A percentile compares a stretch with the other conserved stretches of the same genome.
phyloP scores from a whole-genome alignment of 2,329 filamentous ascomycete genomes.

The Ceratocystis variospora region DNA sequence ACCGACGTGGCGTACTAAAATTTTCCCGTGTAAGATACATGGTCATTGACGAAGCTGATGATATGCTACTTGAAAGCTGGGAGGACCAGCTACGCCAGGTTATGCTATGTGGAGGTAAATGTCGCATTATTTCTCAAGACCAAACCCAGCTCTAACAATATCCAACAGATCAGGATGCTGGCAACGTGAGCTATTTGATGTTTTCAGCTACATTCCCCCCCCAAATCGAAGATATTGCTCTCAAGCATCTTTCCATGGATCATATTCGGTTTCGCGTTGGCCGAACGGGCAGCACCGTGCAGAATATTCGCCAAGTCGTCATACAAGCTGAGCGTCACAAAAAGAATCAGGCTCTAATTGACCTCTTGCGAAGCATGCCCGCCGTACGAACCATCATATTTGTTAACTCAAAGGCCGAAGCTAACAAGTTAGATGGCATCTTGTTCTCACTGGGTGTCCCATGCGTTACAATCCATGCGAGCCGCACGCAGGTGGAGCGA shows the following conservation, averaged over 20 bases:
- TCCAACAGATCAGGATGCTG: slow-evolving; percentile 56
- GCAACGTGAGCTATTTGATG: slow-evolving; percentile 56
- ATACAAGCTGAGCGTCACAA: slow-evolving; percentile 48
- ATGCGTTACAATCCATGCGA: slow-evolving; percentile 74
- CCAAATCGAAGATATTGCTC: slow-evolving; percentile 59
- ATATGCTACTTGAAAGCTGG: slow-evolving; percentile 75
- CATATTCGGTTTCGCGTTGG: slow-evolving; percentile 76
- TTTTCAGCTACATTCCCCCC: slow-evolving; percentile 94
- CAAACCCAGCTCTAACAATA: neutral
- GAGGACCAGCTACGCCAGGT: slow-evolving; percentile 60
- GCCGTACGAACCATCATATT: slow-evolving; percentile 79
- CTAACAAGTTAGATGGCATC: slow-evolving; percentile 77
- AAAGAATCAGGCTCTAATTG: slow-evolving; percentile 59
- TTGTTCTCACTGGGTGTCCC: slow-evolving; percentile 69
- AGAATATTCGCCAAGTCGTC: slow-evolving; percentile 69
- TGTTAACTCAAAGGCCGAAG: slow-evolving; percentile 64
- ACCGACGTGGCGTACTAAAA: slow-evolving; percentile 52
- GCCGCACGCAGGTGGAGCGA: slow-evolving; percentile 78
- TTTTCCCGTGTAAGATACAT: slow-evolving; percentile 64
- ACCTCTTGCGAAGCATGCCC: slow-evolving; percentile 55
- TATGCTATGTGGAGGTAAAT: slow-evolving; percentile 22
- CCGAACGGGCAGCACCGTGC: slow-evolving; percentile 67
- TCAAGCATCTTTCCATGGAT: slow-evolving; percentile 57
- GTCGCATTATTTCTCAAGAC: neutral
- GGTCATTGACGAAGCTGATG: slow-evolving; percentile 89